A percentile compares a stretch with the other conserved stretches of the same genome.
phyloP scores from a whole-genome alignment of 768 basidiomycete genomes.

The Dendrothele bispora region DNA sequence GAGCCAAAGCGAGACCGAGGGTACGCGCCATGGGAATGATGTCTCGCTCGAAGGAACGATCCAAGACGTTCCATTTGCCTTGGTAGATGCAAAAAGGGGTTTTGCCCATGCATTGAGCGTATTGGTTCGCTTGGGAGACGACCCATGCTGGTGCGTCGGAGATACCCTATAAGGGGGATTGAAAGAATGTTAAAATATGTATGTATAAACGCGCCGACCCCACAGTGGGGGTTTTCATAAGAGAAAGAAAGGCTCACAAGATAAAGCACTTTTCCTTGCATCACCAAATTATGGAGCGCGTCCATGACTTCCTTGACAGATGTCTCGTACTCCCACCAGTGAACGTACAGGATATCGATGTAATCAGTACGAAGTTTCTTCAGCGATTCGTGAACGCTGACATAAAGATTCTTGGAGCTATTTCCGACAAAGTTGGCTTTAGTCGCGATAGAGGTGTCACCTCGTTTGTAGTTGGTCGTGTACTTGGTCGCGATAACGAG shows the following conservation, averaged over 20 bases:
- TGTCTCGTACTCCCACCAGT: conserved; percentile 46
- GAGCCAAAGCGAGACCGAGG: conserved; percentile 33
- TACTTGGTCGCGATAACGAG: conserved; percentile 50
- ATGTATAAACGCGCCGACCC: too few relatives aligned
- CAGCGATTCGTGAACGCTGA: conserved; percentile 34
- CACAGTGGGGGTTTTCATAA: background rate
- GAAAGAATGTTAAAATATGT: background rate
- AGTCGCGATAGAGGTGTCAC: conserved; percentile 22
- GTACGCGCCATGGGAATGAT: conserved; percentile 39
- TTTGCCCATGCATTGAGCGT: conserved; percentile 38
- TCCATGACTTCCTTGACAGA: conserved; percentile 47
- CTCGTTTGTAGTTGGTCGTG: conserved; percentile 28
- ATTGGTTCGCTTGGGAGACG: conserved; percentile 39
- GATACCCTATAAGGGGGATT: conserved; percentile 30
- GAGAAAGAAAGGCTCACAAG: conserved; percentile 8
- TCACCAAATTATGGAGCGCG: conserved; percentile 44
- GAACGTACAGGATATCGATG: conserved; percentile 45
- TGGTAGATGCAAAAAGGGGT: conserved; percentile 49
- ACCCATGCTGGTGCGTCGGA: conserved; percentile 39
- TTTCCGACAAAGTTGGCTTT: conserved; percentile 49
- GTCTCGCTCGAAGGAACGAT: conserved; percentile 45
- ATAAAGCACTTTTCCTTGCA: conserved; percentile 44
- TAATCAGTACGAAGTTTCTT: conserved; percentile 42
- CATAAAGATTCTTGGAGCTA: conserved; percentile 37
- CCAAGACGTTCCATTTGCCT: conserved; percentile 34